A percentile compares a stretch with the other conserved stretches of the same genome.
Evolutionary conservation across 2,329 filamentous ascomycete species (phyloP).

Genomic region (Hortaea werneckii): DNA sequence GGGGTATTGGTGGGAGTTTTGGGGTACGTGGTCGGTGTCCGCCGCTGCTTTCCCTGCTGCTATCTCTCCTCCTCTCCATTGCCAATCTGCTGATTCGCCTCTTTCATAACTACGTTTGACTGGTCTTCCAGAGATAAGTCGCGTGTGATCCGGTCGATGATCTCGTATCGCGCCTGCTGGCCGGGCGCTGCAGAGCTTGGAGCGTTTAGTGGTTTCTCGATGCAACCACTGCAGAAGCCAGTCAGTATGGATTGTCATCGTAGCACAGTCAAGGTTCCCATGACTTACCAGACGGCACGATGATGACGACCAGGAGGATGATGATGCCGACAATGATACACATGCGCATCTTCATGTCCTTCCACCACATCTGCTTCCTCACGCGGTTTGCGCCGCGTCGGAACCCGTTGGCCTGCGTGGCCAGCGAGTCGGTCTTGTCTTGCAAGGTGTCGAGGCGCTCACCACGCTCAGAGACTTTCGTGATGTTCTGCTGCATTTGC

Average conservation of each 20-base stretch:
- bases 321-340: constrained; percentile 87
- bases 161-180: too few relatives aligned
- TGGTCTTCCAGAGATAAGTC: too few relatives aligned
- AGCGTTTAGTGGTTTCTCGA: background rate
- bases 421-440: constrained; percentile 89
- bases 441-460: constrained; percentile 78
- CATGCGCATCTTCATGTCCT: constrained; percentile 99
- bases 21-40: too few relatives aligned
- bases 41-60: too few relatives aligned
- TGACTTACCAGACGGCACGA: constrained; percentile 73
- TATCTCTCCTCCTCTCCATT: too few relatives aligned
- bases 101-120: too few relatives aligned
- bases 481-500: constrained; percentile 96
- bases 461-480: constrained; percentile 89
- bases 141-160: too few relatives aligned
- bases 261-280: background rate
- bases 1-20: too few relatives aligned
- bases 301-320: constrained; percentile 84
- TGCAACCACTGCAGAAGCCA: background rate
- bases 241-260: background rate
- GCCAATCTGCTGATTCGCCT: too few relatives aligned
- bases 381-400: constrained; percentile 92
- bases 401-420: constrained; percentile 88
- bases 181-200: background rate
- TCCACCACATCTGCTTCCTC: constrained; percentile 97